Conservation (phyloP, 306 rosid genomes). For the Acacia crassicarpa region DNA sequence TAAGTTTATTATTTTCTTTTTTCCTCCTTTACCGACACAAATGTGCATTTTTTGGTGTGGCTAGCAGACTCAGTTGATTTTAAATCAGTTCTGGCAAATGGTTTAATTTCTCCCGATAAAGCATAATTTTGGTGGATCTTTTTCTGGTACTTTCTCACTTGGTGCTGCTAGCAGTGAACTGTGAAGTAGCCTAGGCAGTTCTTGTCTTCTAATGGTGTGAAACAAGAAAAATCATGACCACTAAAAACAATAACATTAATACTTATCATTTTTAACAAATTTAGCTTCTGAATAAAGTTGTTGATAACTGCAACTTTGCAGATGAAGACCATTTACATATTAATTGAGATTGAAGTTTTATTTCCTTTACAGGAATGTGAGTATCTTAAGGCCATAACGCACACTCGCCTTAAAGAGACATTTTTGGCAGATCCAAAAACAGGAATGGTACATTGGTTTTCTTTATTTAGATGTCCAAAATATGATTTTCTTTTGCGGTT, state of each 20-base stretch:
- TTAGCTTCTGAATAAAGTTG: slow-evolving; percentile 23
- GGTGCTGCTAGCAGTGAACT: background rate
- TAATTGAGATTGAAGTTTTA: background rate
- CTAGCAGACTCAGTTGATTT: background rate
- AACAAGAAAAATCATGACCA: slow-evolving; percentile 12
- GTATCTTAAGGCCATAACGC: slow-evolving; percentile 72
- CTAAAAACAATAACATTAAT: background rate
- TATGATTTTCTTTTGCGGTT: background rate
- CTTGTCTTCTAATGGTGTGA: background rate
- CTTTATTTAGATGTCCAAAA: background rate
- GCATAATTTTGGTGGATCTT: background rate
- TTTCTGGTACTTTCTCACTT: background rate
- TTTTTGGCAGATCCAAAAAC: slow-evolving; percentile 80
- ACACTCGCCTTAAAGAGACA: slow-evolving; percentile 73
- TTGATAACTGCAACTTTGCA: background rate
- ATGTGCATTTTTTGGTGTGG: background rate
- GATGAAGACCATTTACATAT: background rate
- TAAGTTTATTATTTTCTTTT: background rate
- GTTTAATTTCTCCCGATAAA: background rate
- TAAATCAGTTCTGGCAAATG: background rate
- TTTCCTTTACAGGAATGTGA: slow-evolving; percentile 75
- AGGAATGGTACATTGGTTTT: slow-evolving; percentile 64
- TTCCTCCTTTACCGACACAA: background rate
- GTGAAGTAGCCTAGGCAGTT: background rate
- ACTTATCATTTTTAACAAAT: slow-evolving; percentile 9